Evolutionary conservation across 2,329 filamentous ascomycete species (phyloP).

Genomic region (Rhynchosporium agropyri): DNA sequence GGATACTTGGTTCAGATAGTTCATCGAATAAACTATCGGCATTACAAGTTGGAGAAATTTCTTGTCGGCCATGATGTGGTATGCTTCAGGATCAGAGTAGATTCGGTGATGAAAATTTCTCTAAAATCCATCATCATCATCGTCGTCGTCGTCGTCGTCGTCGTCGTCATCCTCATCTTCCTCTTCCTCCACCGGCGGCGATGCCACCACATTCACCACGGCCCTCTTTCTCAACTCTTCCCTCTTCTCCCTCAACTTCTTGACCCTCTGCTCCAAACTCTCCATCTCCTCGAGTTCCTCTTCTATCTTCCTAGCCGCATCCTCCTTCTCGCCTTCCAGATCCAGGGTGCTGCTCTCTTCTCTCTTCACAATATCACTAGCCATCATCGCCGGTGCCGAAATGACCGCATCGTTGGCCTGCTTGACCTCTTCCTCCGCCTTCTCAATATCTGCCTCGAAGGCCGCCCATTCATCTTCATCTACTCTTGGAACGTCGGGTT

Average conservation of each 20-base stretch:
- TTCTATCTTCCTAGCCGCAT: constrained; percentile 72
- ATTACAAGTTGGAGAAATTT: background rate
- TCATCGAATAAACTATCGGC: background rate
- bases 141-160: constrained; percentile 1
- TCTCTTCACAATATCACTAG: constrained; percentile 61
- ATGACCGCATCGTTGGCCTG: constrained; percentile 58
- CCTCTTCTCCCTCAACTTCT: constrained; percentile 67
- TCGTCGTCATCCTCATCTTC: background rate
- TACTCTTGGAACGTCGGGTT: constrained; percentile 45
- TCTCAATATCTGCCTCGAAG: constrained; percentile 80
- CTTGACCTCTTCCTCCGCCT: constrained; percentile 43
- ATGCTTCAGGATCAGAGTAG: background rate
- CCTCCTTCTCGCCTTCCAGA: constrained; percentile 70
- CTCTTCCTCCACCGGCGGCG: background rate
- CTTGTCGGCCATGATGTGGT: background rate
- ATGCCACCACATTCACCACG: background rate
- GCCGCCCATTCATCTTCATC: constrained; percentile 85
- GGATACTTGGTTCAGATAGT: background rate
- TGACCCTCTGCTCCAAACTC: constrained; percentile 72
- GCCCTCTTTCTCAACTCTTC: constrained; percentile 59
- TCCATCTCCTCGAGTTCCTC: constrained; percentile 85
- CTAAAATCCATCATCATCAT: constrained; percentile 1
- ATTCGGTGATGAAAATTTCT: background rate
- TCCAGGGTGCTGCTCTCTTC: constrained; percentile 54
- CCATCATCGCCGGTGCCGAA: constrained; percentile 67